Percentiles rank a stretch among this genome's conserved stretches.
phyloP scores from a whole-genome alignment of 176 grass and related monocot species.

The Stipa capillata region DNA sequence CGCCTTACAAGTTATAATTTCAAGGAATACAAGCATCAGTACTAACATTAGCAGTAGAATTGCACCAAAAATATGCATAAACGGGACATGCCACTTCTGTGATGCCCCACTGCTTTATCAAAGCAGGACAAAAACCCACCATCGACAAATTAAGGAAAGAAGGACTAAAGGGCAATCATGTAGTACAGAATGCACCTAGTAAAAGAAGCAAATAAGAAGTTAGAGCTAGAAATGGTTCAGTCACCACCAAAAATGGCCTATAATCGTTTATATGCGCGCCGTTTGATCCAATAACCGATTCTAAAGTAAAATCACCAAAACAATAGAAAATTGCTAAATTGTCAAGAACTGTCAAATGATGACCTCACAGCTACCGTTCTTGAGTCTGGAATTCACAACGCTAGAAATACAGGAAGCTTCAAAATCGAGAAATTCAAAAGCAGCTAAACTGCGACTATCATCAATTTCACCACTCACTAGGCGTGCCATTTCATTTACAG shows the following conservation, averaged over 20 bases:
- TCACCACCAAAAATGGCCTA: conserved; percentile 10
- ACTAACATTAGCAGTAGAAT: not conserved
- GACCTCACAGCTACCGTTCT: not conserved
- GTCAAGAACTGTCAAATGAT: not conserved
- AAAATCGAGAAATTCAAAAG: not conserved
- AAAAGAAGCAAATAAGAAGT: conserved; percentile 8
- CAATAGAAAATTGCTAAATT: not conserved
- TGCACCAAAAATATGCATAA: conserved; percentile 9
- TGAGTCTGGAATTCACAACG: not conserved
- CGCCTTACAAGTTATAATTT: conserved; percentile 42
- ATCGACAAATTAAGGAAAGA: conserved; percentile 8
- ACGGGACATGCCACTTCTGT: not conserved
- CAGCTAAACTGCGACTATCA: not conserved
- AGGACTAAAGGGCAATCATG: not conserved
- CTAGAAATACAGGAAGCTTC: no score
- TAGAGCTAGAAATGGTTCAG: not conserved
- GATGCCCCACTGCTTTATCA: not conserved
- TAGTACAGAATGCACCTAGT: conserved; percentile 1
- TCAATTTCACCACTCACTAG: not conserved
- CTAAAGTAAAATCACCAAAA: not conserved
- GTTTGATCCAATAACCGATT: no score
- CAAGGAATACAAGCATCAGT: not conserved
- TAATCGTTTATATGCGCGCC: no score
- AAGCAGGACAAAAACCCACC: not conserved
- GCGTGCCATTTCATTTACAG: not conserved